Conservation (phyloP, 495 filamentous ascomycete genomes). For the Aspergillus baeticus region DNA sequence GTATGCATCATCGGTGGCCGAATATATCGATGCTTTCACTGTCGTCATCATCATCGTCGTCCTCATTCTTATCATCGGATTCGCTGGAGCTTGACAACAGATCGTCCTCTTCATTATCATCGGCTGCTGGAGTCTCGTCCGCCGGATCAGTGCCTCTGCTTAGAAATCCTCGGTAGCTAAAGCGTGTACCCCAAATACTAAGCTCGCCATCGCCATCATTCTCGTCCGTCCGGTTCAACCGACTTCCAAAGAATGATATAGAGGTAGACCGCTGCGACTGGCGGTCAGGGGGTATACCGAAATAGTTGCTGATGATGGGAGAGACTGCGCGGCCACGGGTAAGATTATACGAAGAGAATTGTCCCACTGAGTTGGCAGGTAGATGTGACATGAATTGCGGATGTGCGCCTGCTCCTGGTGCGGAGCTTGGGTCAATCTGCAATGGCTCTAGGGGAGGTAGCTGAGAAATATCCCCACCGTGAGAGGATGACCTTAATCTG, state of each 20-base stretch:
- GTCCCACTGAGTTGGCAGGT: constrained; percentile 24
- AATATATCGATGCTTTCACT: constrained; percentile 66
- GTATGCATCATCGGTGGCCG: constrained; percentile 59
- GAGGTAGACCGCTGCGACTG: constrained; percentile 33
- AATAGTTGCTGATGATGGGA: constrained; percentile 44
- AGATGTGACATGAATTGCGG: constrained; percentile 27
- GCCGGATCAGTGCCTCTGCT: constrained; percentile 27
- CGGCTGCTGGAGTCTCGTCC: constrained; percentile 28
- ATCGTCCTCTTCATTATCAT: constrained; percentile 46
- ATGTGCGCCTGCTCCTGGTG: constrained; percentile 25
- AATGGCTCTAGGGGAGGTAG: constrained; percentile 27
- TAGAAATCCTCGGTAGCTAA: constrained; percentile 43
- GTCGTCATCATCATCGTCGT: constrained; percentile 52
- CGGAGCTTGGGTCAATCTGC: constrained; percentile 34
- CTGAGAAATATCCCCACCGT: constrained; percentile 23
- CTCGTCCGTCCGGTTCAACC: constrained; percentile 35
- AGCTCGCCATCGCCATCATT: constrained; percentile 60
- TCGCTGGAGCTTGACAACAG: constrained; percentile 26
- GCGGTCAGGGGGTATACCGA: constrained; percentile 41
- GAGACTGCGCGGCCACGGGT: constrained; percentile 40
- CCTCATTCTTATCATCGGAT: constrained; percentile 42
- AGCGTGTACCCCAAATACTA: constrained; percentile 61
- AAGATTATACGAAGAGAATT: constrained; percentile 38
- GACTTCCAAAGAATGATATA: constrained; percentile 37
- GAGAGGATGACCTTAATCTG: constrained; percentile 32